Evolutionary conservation across 345 rosid species (phyloP), one percentile per base, ranked within the genome.

Genomic region (Brassica nigra): DNA sequence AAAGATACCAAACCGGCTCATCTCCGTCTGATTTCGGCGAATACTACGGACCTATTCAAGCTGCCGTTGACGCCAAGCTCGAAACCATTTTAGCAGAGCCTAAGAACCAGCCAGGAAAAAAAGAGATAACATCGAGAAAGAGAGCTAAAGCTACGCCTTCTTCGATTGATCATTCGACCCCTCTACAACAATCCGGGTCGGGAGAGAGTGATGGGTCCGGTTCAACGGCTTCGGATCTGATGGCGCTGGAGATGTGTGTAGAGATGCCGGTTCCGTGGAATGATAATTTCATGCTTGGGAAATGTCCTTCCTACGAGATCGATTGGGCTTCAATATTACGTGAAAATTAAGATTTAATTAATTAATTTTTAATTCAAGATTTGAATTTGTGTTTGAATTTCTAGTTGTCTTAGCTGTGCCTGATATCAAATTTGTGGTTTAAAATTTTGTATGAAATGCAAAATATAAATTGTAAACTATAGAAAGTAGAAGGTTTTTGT

Each of bases 11-110:
- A 1, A 89, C 91, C 9, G 77, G 89, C 29, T 83, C 86, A 66
- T 76, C 82, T 52, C 86, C 76, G 2, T 86, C 86, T 28, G 89
- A 87, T 4, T 85, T 87, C 16, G 90, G 91, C 69, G 91, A 89
- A 62, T 91, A 89, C 83, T 92, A 89, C 84, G 88, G 83, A 81
- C 92, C 92, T 67, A 89, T 95, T 62, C 98, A 90, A 44, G 86
- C 97, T 76, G 83, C 97, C 1, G 97, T 95, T 2, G 97, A 91
- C 52, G 97, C 99, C 63, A 95, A 95, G 78, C 86, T 95, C 23
- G 82, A 91, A 68, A 97, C 95, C 9, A 88, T 92, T 61, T 91
- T 92, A 76, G 90, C 92, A 10, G 89, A 86, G n/a, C 81, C 87
- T 15, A 89, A 83, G 74, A 88, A 90, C 66, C 89, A 83, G 68